A percentile compares a stretch with the other conserved stretches of the same genome.
phyloP scores from a whole-genome alignment of 371 early-diverging fungal genomes.

The Apophysomyces trapeziformis region DNA sequence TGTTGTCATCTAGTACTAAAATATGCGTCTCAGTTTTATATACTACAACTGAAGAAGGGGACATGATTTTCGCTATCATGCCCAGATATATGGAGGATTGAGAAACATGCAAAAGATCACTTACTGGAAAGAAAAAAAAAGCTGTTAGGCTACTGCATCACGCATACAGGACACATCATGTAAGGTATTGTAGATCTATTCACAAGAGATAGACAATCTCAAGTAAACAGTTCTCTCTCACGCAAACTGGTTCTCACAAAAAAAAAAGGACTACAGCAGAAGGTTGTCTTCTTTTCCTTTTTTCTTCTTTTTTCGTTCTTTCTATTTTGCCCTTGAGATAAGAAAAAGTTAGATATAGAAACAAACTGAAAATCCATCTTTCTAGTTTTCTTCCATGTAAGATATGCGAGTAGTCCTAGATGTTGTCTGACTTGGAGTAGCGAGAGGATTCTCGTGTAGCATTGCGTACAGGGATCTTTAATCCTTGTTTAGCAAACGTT shows the following conservation, averaged over 20 bases:
- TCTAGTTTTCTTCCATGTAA: not conserved
- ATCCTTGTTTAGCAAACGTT: conserved; percentile 69
- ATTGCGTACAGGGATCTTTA: conserved; percentile 68
- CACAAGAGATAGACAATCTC: too few species aligned
- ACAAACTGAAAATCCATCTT: not conserved
- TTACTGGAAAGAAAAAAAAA: not conserved
- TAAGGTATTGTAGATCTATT: too few species aligned
- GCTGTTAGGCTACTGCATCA: not conserved
- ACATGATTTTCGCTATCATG: not conserved
- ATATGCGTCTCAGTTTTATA: not conserved
- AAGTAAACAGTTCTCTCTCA: too few species aligned
- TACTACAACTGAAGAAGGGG: not conserved
- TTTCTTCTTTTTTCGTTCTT: too few species aligned
- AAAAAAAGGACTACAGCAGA: not conserved
- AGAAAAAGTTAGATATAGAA: not conserved
- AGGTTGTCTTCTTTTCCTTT: not conserved
- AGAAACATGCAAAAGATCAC: not conserved
- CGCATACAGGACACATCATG: conserved; percentile 5
- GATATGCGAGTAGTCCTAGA: not conserved
- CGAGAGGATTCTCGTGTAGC: conserved; percentile 24
- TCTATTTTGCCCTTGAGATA: too few species aligned
- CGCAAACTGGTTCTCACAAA: not conserved
- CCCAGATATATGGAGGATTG: not conserved
- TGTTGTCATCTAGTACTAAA: conserved; percentile 8
- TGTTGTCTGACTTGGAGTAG: not conserved